phyloP scores from a whole-genome alignment of 768 basidiomycete species.

The Pleurotus sapidus region DNA sequence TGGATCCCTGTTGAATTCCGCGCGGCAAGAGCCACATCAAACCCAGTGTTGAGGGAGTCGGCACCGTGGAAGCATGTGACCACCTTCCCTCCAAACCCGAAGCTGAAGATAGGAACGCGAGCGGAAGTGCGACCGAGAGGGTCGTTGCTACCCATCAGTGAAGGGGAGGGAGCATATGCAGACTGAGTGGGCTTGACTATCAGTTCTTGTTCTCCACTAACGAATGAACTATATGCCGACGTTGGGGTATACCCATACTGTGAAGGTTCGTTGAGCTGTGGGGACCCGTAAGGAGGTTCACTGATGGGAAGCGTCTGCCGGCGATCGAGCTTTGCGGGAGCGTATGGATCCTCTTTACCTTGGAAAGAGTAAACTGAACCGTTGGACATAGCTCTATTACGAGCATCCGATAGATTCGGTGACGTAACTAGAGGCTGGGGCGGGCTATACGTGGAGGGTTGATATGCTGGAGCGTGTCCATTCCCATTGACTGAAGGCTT shows the following conservation, averaged over 20 bases:
- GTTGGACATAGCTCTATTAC: conserved; percentile 42
- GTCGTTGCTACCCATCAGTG: conserved; percentile 78
- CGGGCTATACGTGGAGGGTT: background rate
- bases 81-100: conserved; percentile 92
- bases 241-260: background rate
- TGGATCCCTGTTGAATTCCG: conserved; percentile 68
- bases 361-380: conserved; percentile 34
- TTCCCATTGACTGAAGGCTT: background rate
- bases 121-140: conserved; percentile 72
- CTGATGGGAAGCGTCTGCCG: conserved; percentile 20
- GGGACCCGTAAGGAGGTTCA: conserved; percentile 24
- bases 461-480: background rate
- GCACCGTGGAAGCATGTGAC: conserved; percentile 85
- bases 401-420: conserved; percentile 10
- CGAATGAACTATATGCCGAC: background rate
- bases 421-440: background rate
- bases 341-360: conserved; percentile 35
- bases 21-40: conserved; percentile 74
- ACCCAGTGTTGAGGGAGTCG: conserved; percentile 63
- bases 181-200: conserved; percentile 38
- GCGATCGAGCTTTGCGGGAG: conserved; percentile 21
- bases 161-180: conserved; percentile 83
- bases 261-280: conserved; percentile 13
- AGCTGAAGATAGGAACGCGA: conserved; percentile 77
- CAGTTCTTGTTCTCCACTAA: conserved; percentile 28